These are phyloP conservation scores for Aspergillus spinulosporus DNA, from an alignment of 2,329 filamentous ascomycete species.

Conservation along the genomic window DNA sequence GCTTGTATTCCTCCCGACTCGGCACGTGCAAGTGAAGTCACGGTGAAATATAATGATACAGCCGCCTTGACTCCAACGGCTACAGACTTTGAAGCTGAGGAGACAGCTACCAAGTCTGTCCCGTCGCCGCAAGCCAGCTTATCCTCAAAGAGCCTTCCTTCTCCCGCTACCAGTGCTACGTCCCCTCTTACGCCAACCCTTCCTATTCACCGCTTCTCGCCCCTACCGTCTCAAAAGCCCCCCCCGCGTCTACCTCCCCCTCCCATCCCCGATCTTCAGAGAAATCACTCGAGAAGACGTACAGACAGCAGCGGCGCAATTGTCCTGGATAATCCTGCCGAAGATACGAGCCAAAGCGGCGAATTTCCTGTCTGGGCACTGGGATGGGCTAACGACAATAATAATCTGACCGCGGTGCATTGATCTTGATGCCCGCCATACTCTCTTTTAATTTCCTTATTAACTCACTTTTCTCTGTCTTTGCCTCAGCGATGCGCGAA, in stretches of 20 bases:
- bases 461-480: background rate
- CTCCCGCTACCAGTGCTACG: constrained; percentile 36
- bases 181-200: constrained; percentile 45
- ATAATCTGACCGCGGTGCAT: constrained; percentile 38
- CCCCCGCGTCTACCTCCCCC: constrained; percentile 35
- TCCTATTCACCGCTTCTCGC: constrained; percentile 41
- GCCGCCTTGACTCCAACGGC: constrained; percentile 30
- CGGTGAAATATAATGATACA: constrained; percentile 29
- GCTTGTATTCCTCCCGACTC: constrained; percentile 31
- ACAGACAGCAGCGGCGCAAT: constrained; percentile 51
- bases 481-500: background rate
- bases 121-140: constrained; percentile 37
- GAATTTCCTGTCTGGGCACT: constrained; percentile 48
- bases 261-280: constrained; percentile 34
- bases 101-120: constrained; percentile 30
- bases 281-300: constrained; percentile 41
- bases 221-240: constrained; percentile 35
- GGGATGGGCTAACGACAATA: constrained; percentile 45
- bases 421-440: constrained; percentile 21
- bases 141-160: constrained; percentile 42
- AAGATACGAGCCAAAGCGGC: constrained; percentile 57
- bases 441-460: constrained; percentile 10
- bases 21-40: constrained; percentile 29
- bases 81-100: constrained; percentile 37
- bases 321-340: constrained; percentile 43